phyloP scores from a whole-genome alignment of 192 early-diverging fungal genomes.

The Dissophora ornata region DNA sequence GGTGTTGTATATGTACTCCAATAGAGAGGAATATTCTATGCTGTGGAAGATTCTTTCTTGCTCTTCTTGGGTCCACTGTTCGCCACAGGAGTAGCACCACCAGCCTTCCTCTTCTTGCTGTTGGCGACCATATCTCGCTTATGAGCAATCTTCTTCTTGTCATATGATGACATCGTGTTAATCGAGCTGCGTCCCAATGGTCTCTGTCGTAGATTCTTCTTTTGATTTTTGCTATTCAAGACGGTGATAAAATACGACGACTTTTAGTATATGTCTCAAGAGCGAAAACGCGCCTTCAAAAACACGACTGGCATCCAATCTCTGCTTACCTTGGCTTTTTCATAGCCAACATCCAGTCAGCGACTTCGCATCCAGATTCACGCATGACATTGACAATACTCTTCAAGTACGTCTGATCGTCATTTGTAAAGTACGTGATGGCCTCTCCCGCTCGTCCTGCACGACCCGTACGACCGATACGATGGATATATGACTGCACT shows the following conservation, averaged over 20 bases:
- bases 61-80: constrained; percentile 23
- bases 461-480: constrained; percentile 98
- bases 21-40: constrained; percentile 8
- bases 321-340: constrained; percentile 76
- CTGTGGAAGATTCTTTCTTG: constrained; percentile 10
- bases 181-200: constrained; percentile 81
- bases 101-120: constrained; percentile 51
- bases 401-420: constrained; percentile 89
- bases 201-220: constrained; percentile 76
- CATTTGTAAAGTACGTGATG: constrained; percentile 95
- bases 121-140: constrained; percentile 67
- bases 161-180: constrained; percentile 81
- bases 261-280: neutral
- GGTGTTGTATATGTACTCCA: neutral
- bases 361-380: constrained; percentile 93
- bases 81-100: neutral
- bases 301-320: constrained; percentile 60
- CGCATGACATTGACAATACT: constrained; percentile 98
- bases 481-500: constrained; percentile 93
- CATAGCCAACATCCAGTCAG: constrained; percentile 97
- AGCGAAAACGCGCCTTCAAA: no score
- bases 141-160: constrained; percentile 73
- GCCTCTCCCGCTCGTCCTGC: constrained; percentile 92
- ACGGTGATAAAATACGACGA: neutral
- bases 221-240: constrained; percentile 63